Percentiles rank a stretch among this genome's conserved stretches.
These are phyloP conservation scores for Rhamnella rubrinervis DNA, from an alignment of 331 rosid genomes.

Conservation along the genomic window DNA sequence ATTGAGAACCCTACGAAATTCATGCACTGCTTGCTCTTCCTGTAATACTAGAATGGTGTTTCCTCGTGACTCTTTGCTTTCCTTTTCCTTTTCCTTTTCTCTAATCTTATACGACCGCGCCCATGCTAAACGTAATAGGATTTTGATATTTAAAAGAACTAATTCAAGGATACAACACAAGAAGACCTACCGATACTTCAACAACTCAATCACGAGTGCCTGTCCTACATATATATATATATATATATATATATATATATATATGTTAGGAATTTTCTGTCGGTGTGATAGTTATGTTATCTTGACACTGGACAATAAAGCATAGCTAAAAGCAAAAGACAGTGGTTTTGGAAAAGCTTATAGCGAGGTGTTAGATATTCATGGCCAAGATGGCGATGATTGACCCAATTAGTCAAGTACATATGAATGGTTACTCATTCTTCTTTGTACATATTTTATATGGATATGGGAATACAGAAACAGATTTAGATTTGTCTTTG, in stretches of 20 bases:
- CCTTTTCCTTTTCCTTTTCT: not conserved
- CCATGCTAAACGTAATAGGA: not conserved
- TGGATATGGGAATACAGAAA: not conserved
- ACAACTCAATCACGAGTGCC: not conserved
- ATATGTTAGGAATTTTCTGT: not conserved
- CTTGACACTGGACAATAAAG: conserved; percentile 7
- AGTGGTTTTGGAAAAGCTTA: not conserved
- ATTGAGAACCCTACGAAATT: not conserved
- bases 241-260: no score
- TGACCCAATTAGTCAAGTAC: not conserved
- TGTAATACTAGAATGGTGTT: not conserved
- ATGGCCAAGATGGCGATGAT: not conserved
- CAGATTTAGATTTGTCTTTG: not conserved
- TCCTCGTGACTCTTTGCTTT: conserved; percentile 23
- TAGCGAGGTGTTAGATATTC: not conserved
- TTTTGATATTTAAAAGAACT: not conserved
- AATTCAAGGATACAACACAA: not conserved
- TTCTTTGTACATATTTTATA: not conserved
- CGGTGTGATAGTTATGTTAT: not conserved
- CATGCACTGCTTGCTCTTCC: conserved; percentile 12
- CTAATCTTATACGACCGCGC: not conserved
- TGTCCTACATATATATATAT: not conserved
- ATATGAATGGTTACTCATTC: not conserved
- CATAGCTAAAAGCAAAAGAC: not conserved
- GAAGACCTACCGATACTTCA: not conserved